phyloP scores from a whole-genome alignment of 2,329 filamentous ascomycete genomes.

The Sclerotinia sclerotiorum region DNA sequence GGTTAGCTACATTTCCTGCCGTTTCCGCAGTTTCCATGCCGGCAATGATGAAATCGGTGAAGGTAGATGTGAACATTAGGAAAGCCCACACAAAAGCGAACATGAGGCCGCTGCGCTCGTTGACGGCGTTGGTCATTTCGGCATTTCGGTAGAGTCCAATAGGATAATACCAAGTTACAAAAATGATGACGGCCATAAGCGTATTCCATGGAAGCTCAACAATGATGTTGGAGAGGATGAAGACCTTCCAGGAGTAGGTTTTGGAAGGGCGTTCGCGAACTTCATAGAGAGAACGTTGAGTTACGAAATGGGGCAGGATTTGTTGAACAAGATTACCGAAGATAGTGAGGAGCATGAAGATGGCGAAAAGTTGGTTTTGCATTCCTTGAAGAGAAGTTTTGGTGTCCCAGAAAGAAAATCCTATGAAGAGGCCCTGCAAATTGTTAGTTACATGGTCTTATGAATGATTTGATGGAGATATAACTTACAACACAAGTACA shows the following conservation, averaged over 20 bases:
- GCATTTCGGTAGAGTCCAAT: constrained; percentile 71
- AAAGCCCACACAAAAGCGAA: constrained; percentile 76
- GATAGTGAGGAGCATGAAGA: constrained; percentile 76
- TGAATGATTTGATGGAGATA: neutral
- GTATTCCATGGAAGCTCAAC: constrained; percentile 83
- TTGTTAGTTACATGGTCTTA: constrained; percentile 6
- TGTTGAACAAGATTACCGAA: constrained; percentile 74
- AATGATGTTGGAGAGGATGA: constrained; percentile 72
- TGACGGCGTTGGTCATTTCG: constrained; percentile 55
- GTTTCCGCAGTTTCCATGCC: constrained; percentile 74
- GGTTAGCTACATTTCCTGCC: constrained; percentile 72
- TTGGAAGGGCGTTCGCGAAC: constrained; percentile 72
- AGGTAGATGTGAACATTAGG: constrained; percentile 78
- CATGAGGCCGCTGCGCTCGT: constrained; percentile 73
- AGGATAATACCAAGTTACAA: constrained; percentile 81
- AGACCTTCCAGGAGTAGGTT: constrained; percentile 71
- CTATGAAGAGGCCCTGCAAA: constrained; percentile 57
- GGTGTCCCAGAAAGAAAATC: constrained; percentile 69
- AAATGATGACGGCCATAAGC: constrained; percentile 73
- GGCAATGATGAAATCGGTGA: constrained; percentile 75
- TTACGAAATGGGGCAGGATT: constrained; percentile 70
- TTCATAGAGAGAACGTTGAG: constrained; percentile 56
- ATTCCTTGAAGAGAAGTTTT: constrained; percentile 60
- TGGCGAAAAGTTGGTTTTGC: constrained; percentile 71
- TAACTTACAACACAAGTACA: constrained; percentile 31